Base-by-base conservation (phyloP, 2,329 filamentous ascomycete genomes). In the Pseudophaeomoniella oleicola region DNA sequence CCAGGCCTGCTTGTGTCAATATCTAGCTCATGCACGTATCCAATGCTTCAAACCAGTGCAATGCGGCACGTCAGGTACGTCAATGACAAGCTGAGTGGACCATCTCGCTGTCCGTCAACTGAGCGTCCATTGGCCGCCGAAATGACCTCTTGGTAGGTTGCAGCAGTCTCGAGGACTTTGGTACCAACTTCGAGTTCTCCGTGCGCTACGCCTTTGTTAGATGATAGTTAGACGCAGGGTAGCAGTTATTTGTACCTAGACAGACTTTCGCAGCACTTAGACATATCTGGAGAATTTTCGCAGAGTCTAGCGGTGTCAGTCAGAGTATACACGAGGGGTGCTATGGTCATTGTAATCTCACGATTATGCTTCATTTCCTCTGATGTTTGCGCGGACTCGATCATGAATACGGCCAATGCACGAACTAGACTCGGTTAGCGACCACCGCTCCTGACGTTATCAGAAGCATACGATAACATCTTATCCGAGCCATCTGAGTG, bases 241-340 rank as follows among this genome's bases (percentile, higher is more conserved):
- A 10, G 14, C 17, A 5, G 5, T 5, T 27, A 11, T 33, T 50
- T 59, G 51, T 62, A 68, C 72, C 67, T 31, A 90, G 60, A 46
- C 78, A 85, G 30, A 63, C 63, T 46, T 66, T 72, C 14, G 69
- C 69, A 4, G 77, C 67, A 51, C 78, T 82, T 39, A 92, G 59
- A 9, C 76, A 77, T 45, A 83, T 58, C 48, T 71, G 77, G 50
- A 84, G 62, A 14, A 84, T 54, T 38, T 80, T 71, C 18, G 74
- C 52, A 12, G 66, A 49, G 41, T 68, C 58, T 60, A 36, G 15
- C 29, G 6, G 4, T 19, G 22, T 50, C 32, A 49, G 40, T 30
- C n/a, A n/a, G n/a, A n/a, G n/a, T n/a, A n/a, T n/a, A n/a, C n/a
- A n/a, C n/a, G n/a, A n/a, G n/a, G n/a, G n/a, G n/a, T n/a, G n/a